These are phyloP conservation scores for Massariosphaeria phaeospora DNA, from an alignment of 495 filamentous ascomycete species.

Conservation along the genomic window DNA sequence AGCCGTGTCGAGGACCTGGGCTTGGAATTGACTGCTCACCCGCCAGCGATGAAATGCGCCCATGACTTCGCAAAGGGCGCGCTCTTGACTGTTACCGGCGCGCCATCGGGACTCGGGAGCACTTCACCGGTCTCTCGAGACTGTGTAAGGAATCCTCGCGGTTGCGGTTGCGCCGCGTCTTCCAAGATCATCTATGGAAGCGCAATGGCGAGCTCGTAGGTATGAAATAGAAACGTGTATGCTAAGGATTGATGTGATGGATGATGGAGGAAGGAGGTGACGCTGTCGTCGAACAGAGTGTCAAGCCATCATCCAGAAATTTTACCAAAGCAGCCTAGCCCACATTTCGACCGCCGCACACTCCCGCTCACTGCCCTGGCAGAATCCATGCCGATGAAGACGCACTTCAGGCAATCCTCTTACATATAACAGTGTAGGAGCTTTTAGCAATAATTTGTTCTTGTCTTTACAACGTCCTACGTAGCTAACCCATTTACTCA, in stretches of 20 bases:
- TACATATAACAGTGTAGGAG: too few relatives aligned
- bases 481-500: too few relatives aligned
- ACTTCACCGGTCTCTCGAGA: conserved; percentile 60
- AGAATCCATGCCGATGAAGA: neutral
- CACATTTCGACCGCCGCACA: too few relatives aligned
- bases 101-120: conserved; percentile 42
- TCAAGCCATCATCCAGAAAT: neutral
- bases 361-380: too few relatives aligned
- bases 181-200: conserved; percentile 28
- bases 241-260: neutral
- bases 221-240: neutral
- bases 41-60: conserved; percentile 84
- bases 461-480: too few relatives aligned
- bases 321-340: conserved; percentile 7
- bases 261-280: neutral
- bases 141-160: conserved; percentile 45
- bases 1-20: conserved; percentile 8
- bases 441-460: too few relatives aligned
- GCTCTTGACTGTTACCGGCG: conserved; percentile 38
- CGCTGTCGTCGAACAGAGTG: neutral
- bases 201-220: neutral
- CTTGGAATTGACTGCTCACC: conserved; percentile 46
- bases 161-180: conserved; percentile 18
- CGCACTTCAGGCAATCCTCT: too few relatives aligned
- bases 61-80: conserved; percentile 68